Conservation (phyloP, 345 rosid species). For the Carallia pectinifolia region DNA sequence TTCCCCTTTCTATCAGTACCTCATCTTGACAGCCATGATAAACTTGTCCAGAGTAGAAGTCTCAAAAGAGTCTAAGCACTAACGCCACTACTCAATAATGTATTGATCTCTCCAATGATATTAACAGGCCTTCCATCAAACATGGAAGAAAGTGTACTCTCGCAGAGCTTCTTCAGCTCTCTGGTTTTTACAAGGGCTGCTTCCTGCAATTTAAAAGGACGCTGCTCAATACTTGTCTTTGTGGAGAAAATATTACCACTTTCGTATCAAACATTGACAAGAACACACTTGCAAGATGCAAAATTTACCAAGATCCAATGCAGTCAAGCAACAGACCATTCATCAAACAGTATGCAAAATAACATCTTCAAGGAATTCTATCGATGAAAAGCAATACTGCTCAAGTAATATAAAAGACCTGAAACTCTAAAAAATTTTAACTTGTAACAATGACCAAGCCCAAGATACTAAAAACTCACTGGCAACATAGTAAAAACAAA, state of each 20-base stretch:
- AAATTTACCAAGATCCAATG: too few species aligned
- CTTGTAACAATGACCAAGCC: too few species aligned
- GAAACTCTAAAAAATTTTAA: too few species aligned
- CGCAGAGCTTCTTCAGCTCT: conserved; percentile 85
- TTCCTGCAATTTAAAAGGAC: conserved; percentile 52
- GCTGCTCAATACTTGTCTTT: neutral
- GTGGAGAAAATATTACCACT: neutral
- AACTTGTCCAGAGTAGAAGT: conserved; percentile 9
- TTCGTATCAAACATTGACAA: neutral
- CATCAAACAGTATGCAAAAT: too few species aligned
- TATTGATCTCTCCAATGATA: conserved; percentile 90
- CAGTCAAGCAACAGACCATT: too few species aligned
- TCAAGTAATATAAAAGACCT: too few species aligned
- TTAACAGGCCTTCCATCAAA: conserved; percentile 97
- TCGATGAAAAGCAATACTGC: too few species aligned
- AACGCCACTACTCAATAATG: conserved; percentile 70
- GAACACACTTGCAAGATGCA: too few species aligned
- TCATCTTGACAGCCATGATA: conserved; percentile 13
- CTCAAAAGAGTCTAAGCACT: conserved; percentile 32
- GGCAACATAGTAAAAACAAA: too few species aligned
- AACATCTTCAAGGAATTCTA: too few species aligned
- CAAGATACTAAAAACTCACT: too few species aligned
- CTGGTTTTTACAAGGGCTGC: conserved; percentile 74
- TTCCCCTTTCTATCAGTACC: neutral
- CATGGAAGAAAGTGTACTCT: conserved; percentile 77